Evolutionary conservation across 352 stramenopile genomes (phyloP), one percentile per base, ranked within the genome.

Genomic region (Phytopythium chamaehyphon): DNA sequence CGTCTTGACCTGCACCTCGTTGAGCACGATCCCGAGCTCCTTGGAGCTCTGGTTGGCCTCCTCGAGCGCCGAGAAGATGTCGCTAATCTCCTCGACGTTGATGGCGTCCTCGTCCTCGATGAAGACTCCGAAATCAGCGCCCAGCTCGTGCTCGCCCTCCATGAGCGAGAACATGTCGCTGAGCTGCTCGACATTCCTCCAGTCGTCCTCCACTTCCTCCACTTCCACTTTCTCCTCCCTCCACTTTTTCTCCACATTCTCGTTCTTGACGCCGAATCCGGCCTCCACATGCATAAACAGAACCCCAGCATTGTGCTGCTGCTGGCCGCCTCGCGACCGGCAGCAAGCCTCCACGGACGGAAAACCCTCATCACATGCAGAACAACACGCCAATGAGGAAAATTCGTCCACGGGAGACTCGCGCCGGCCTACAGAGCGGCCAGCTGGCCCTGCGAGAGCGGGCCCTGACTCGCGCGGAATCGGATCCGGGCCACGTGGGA

Each of bases 21-120:
- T 33, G 14, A 53, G 35, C 19, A 53, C 47, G 21, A 53, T 53
- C 2, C 33, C 47, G 15, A 53, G 22, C 16, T 54, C 50, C n/a
- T 56, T 35, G 28, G 21, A 47, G 24, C 53, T 57, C 15, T n/a
- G 33, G 37, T 64, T 64, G 31, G 45, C 52, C 24, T 66, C 55
- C 33, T 83, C 71, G 18, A 78, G 46, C 23, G 53, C 48, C 44
- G 70, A 64, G 40, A 83, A 77, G 23, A 77, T 59, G 39, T 82
- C 68, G 54, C 64, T 80, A 45, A 83, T 71, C 54, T 83, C 70
- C 45, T 87, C 76, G 38, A 82, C 62, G 40, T 82, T 77, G 18
- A 77, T 44, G 49, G 64, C 71, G 45, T 85, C 71, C 12, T 83
- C 66, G 10, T 70, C 66, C 49, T 84, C 64, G 10, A 81, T 58